Evolutionary conservation across 257 asterid species (phyloP).

Genomic region (Penstemon newberryi): DNA sequence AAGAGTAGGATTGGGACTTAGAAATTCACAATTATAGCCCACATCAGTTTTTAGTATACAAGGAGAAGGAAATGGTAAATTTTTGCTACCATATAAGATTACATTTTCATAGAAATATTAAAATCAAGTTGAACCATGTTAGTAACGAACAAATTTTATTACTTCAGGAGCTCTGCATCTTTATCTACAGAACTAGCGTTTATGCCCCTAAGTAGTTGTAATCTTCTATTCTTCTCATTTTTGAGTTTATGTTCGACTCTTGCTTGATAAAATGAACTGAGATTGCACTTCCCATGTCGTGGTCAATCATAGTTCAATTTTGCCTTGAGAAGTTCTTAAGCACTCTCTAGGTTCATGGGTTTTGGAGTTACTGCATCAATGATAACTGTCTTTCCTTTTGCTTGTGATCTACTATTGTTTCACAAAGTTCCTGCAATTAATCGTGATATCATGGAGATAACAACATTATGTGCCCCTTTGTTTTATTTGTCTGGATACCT

Average conservation of each 20-base stretch:
- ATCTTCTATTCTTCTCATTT: background rate
- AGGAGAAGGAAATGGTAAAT: background rate
- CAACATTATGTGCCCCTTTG: background rate
- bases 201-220: background rate
- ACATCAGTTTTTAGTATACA: background rate
- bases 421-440: constrained; percentile 2
- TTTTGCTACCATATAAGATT: background rate
- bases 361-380: background rate
- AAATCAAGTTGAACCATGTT: constrained; percentile 9
- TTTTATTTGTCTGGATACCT: background rate
- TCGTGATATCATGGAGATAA: background rate
- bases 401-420: background rate
- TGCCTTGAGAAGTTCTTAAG: background rate
- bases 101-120: background rate
- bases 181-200: background rate
- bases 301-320: background rate
- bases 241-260: background rate
- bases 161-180: constrained; percentile 5
- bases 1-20: background rate
- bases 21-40: background rate
- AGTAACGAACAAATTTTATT: background rate
- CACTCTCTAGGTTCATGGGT: background rate
- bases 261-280: constrained; percentile 9
- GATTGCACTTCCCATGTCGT: background rate
- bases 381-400: background rate